phyloP scores from a whole-genome alignment of 257 asterid species.

The Perilla frutescens region DNA sequence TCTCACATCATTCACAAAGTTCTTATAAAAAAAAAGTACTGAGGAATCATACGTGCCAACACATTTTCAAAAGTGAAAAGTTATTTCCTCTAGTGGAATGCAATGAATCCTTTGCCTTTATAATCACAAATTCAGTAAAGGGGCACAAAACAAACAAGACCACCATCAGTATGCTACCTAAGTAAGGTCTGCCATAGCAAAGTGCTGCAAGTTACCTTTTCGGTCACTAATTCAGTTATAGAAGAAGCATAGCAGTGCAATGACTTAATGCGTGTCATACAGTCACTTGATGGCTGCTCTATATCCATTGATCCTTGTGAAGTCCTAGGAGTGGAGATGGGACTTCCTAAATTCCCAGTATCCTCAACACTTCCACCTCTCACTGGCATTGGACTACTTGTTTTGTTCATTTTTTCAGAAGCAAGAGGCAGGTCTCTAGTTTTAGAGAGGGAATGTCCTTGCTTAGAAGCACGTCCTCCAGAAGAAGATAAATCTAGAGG shows the following conservation, averaged over 20 bases:
- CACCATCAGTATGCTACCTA: not conserved
- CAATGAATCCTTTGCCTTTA: slow-evolving; percentile 1
- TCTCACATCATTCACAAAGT: slow-evolving; percentile 16
- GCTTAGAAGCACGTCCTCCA: slow-evolving; percentile 56
- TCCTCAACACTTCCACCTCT: slow-evolving; percentile 50
- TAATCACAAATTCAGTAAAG: slow-evolving; percentile 3
- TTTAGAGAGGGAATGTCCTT: slow-evolving; percentile 55
- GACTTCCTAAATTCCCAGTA: slow-evolving; percentile 55
- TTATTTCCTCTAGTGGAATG: not conserved
- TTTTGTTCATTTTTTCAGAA: slow-evolving; percentile 43
- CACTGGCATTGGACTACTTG: slow-evolving; percentile 55
- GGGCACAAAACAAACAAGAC: slow-evolving; percentile 20
- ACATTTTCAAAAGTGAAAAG: not conserved
- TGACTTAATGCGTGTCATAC: slow-evolving; percentile 73
- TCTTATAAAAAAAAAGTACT: not conserved
- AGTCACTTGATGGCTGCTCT: slow-evolving; percentile 73
- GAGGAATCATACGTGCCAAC: not conserved
- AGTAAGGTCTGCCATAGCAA: not conserved
- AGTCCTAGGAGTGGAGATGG: slow-evolving; percentile 60
- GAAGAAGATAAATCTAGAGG: slow-evolving; percentile 70
- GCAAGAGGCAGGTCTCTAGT: slow-evolving; percentile 46
- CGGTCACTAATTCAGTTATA: slow-evolving; percentile 73
- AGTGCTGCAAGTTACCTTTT: slow-evolving; percentile 60
- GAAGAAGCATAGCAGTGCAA: slow-evolving; percentile 70
- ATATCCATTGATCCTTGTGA: slow-evolving; percentile 64